A percentile compares a stretch with the other conserved stretches of the same genome.
Evolutionary conservation across 192 early-diverging fungal genomes (phyloP).

Genomic region (Backusella circina): DNA sequence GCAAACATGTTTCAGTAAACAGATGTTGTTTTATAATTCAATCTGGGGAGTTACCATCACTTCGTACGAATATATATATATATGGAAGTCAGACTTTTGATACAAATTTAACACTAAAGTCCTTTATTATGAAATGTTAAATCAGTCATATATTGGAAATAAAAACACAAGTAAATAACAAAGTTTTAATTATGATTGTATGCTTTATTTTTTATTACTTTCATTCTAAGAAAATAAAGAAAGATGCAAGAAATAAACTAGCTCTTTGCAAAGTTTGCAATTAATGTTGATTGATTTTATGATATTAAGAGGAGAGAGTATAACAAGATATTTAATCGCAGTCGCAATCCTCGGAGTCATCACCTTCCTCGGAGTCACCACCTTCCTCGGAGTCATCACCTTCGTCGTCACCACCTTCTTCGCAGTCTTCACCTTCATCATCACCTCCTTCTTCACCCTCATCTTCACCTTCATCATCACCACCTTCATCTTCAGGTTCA

Average conservation of each 20-base stretch:
- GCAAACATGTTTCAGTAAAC: too few species aligned
- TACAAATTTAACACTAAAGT: too few species aligned
- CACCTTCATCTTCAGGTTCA: background rate
- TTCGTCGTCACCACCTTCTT: background rate
- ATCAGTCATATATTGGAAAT: too few species aligned
- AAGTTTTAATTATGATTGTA: background rate
- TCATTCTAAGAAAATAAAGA: constrained; percentile 3
- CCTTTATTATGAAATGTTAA: too few species aligned
- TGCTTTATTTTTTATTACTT: background rate
- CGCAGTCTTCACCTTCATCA: background rate
- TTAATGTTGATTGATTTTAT: background rate
- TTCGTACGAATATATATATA: too few species aligned
- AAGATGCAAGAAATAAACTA: background rate
- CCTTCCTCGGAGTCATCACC: background rate
- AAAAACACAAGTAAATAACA: too few species aligned
- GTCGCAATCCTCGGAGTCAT: background rate
- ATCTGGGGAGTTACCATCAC: too few species aligned
- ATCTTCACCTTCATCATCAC: background rate
- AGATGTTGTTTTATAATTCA: too few species aligned
- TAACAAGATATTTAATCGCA: background rate
- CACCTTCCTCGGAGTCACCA: background rate
- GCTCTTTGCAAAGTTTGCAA: constrained; percentile 3
- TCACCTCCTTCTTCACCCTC: background rate
- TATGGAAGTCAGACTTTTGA: too few species aligned
- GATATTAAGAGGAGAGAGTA: background rate